These are phyloP conservation scores for Isoetes taiwanensis DNA, from an alignment of 75 land plant species.

Conservation along the genomic window DNA sequence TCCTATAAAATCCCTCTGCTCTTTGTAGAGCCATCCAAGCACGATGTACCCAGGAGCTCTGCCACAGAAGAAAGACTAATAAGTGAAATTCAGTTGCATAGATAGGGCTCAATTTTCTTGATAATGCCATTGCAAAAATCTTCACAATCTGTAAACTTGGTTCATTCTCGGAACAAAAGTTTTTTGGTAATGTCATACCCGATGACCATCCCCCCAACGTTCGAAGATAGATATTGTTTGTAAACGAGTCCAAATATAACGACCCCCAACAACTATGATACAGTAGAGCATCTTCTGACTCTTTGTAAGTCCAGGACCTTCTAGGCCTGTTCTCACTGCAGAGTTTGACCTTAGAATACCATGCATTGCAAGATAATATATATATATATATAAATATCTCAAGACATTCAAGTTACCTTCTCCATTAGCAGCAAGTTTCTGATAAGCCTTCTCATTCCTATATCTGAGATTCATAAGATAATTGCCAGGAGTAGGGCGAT, in stretches of 20 bases:
- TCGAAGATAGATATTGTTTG: constrained; percentile 88
- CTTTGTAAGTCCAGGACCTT: constrained; percentile 76
- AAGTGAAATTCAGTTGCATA: background rate
- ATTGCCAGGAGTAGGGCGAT: constrained; percentile 95
- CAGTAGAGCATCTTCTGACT: constrained; percentile 80
- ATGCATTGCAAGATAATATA: background rate
- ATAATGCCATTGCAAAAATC: background rate
- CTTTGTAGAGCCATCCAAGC: constrained; percentile 65
- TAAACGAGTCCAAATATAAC: constrained; percentile 75
- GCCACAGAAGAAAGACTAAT: background rate
- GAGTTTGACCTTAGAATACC: background rate
- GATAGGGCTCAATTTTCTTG: background rate
- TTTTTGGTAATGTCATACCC: too few species aligned
- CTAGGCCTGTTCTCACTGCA: constrained; percentile 89
- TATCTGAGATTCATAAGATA: constrained; percentile 93
- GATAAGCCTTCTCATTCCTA: constrained; percentile 53
- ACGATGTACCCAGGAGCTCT: constrained; percentile 61
- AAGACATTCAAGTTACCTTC: constrained; percentile 11
- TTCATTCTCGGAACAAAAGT: too few species aligned
- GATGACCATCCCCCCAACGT: constrained; percentile 89
- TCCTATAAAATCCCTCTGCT: constrained; percentile 67
- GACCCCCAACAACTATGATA: constrained; percentile 68
- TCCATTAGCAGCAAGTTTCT: constrained; percentile 10
- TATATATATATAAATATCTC: background rate
- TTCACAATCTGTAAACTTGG: too few species aligned